Base-by-base conservation (phyloP, 2,329 filamentous ascomycete species). In the Drechslerella coelobrocha region DNA sequence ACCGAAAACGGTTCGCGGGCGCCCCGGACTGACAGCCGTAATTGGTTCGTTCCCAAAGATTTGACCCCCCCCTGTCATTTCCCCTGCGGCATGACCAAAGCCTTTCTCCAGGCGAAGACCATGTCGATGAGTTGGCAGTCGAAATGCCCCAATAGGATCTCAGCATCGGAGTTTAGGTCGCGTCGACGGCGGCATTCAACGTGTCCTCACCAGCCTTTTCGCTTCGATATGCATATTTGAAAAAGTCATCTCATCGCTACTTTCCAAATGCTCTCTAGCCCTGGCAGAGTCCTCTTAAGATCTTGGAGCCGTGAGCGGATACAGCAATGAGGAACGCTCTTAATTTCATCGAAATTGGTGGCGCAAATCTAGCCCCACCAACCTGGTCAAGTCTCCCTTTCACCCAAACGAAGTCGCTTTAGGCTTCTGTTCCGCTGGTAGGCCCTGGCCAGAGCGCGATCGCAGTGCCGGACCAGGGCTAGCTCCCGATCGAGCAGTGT, bases 271-370 rank as follows among this genome's bases (percentile, higher is more conserved):
- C 12, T 14, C 34, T n/a, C 34, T n/a, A 10, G 12, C 34, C 12
- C 17, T 14, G 12, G 17, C 5, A 10, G 3, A 14, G 4, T 39
- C 12, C 4, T 23, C 26, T 34, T 52, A 45, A 50, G 24, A 45
- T 37, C 29, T 57, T 57, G 26, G 41, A 48, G 19, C 21, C 27
- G 60, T 34, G 63, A 54, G 55, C 55, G 19, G 29, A 56, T 34
- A 37, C 52, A 61, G 51, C 21, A 26, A 39, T 14, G 23, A 39
- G n/a, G 27, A 19, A 9, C 27, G 12, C 29, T 34, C 21, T 60
- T 59, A 68, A 68, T 69, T 62, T 69, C 43, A 55, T 41, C 56
- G 63, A 69, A 69, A 69, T 69, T 69, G 52, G 65, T 69, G 65
- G 65, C 65, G 65, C 29, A 52, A 62, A 56, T 50, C 23, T 62